Evolutionary conservation across 257 asterid genomes (phyloP).

Genomic region (Nicotiana obtusifolia): DNA sequence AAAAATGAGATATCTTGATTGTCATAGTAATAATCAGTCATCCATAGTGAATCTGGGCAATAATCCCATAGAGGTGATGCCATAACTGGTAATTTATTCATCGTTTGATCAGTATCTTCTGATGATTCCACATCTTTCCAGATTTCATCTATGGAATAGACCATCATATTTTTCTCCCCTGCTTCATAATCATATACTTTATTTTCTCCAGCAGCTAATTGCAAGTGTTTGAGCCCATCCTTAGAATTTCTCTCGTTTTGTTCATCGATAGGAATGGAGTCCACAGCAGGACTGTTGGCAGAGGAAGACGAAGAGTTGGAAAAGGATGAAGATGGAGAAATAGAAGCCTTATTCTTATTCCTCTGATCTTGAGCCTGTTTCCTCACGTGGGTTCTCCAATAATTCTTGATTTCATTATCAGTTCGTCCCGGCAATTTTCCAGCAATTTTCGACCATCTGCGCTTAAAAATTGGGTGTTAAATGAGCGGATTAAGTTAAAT

Average conservation of each 20-base stretch:
- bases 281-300: conserved; percentile 22
- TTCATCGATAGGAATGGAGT: conserved; percentile 11
- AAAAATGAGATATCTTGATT: conserved; percentile 7
- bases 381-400: conserved; percentile 91
- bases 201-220: conserved; percentile 11
- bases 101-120: conserved; percentile 22
- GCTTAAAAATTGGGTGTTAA: not conserved
- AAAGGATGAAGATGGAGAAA: conserved; percentile 26
- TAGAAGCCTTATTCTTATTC: conserved; percentile 30
- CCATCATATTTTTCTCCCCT: conserved; percentile 21
- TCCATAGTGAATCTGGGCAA: conserved; percentile 46
- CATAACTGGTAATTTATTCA: conserved; percentile 27
- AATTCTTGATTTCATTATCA: conserved; percentile 88
- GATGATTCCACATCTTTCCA: conserved; percentile 71
- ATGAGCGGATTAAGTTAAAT: not conserved
- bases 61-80: conserved; percentile 58
- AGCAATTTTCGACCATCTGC: conserved; percentile 94
- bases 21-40: conserved; percentile 3
- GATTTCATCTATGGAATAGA: conserved; percentile 68
- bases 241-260: conserved; percentile 39
- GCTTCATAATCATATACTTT: conserved; percentile 18
- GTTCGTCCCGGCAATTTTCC: conserved; percentile 89
- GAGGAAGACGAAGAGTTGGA: conserved; percentile 40
- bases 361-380: conserved; percentile 63
- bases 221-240: conserved; percentile 25